Evolutionary conservation across 202 grass and related monocot species (phyloP).

Genomic region (Panicum hallii): DNA sequence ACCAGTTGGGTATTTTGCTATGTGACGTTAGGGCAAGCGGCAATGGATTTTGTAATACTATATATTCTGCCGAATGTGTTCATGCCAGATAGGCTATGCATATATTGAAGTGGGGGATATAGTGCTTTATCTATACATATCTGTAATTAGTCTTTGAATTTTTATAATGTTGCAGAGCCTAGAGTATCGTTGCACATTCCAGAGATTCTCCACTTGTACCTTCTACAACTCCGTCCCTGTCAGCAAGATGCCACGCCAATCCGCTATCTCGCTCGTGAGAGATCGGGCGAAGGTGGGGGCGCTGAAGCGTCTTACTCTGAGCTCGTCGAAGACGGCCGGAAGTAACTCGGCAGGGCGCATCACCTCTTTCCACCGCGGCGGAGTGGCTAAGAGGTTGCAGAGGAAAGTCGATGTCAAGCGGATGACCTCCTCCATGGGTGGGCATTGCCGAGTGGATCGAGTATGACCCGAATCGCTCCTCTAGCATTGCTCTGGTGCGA

Average conservation of each 20-base stretch:
- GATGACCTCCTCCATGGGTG: neutral
- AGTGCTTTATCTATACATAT: neutral
- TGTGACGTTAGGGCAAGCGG: neutral
- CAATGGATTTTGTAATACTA: neutral
- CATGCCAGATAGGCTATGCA: neutral
- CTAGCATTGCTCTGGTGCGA: constrained; percentile 7
- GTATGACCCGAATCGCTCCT: constrained; percentile 12
- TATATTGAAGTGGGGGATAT: neutral
- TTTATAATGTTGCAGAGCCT: neutral
- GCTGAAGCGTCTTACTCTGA: constrained; percentile 10
- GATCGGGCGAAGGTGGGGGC: neutral
- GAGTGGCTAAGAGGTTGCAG: constrained; percentile 18
- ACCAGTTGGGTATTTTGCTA: neutral
- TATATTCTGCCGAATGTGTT: neutral
- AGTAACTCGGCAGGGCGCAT: neutral
- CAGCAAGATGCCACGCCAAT: neutral
- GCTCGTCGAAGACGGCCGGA: neutral
- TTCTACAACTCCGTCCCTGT: neutral
- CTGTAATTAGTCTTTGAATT: neutral
- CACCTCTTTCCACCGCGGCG: constrained; percentile 19
- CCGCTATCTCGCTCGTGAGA: neutral
- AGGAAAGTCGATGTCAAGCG: constrained; percentile 24
- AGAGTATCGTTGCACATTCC: no score
- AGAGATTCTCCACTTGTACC: neutral
- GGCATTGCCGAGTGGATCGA: constrained; percentile 20